phyloP scores from a whole-genome alignment of 192 early-diverging fungal species.

The Mortierella alpina region DNA sequence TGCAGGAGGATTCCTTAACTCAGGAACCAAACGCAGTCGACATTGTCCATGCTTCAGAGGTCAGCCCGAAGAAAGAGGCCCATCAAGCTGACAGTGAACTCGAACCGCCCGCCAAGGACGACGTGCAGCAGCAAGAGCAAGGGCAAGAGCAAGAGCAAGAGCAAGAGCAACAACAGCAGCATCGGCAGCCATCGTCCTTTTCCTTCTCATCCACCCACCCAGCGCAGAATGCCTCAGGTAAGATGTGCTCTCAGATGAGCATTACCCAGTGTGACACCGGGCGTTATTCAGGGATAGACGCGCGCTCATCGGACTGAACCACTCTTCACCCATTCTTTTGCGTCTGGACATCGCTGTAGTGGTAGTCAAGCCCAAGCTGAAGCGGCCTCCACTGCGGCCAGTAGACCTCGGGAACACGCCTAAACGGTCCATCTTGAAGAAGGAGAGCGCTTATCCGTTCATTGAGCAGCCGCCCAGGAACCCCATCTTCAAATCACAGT shows the following conservation, averaged over 20 bases:
- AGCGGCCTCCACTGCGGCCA: constrained; percentile 37
- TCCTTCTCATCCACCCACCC: too few relatives aligned
- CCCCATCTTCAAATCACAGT: constrained; percentile 49
- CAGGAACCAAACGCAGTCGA: too few relatives aligned
- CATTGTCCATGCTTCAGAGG: too few relatives aligned
- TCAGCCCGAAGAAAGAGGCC: too few relatives aligned
- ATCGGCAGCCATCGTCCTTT: neutral
- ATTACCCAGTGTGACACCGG: too few relatives aligned
- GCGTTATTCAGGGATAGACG: neutral
- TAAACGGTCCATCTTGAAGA: constrained; percentile 47
- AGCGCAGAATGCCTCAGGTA: neutral
- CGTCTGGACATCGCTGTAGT: neutral
- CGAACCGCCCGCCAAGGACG: too few relatives aligned
- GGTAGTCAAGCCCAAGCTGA: constrained; percentile 19
- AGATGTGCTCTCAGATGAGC: too few relatives aligned
- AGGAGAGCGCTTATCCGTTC: constrained; percentile 47
- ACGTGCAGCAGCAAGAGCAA: too few relatives aligned
- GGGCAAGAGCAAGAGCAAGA: too few relatives aligned
- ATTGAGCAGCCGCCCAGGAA: constrained; percentile 39
- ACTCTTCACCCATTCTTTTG: neutral
- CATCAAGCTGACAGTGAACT: too few relatives aligned
- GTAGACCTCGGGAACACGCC: constrained; percentile 28
- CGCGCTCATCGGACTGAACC: neutral
- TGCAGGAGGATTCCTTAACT: too few relatives aligned
- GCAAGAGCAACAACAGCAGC: too few relatives aligned